A percentile compares a stretch with the other conserved stretches of the same genome.
Conservation (phyloP, 768 basidiomycete species). For the Leccinellum luteum region DNA sequence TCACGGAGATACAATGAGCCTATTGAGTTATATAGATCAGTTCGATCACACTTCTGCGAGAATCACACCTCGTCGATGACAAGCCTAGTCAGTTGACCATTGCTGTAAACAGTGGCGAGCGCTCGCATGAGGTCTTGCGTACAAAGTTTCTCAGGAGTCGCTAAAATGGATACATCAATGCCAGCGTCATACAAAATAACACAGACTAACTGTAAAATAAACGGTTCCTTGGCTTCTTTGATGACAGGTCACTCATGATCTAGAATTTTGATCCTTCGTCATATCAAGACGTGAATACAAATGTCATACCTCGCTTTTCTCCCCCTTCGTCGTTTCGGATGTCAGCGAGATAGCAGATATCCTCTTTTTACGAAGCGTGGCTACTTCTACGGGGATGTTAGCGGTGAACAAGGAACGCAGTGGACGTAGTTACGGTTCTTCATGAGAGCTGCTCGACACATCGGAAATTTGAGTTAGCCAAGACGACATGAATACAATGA, state of each 20-base stretch:
- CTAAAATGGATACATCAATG: constrained; percentile 34
- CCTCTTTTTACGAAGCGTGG: constrained; percentile 50
- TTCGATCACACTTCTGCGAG: constrained; percentile 1
- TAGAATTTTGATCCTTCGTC: constrained; percentile 25
- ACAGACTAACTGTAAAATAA: constrained; percentile 67
- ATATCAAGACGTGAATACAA: not conserved
- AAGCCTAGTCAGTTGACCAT: constrained; percentile 62
- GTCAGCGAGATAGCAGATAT: constrained; percentile 60
- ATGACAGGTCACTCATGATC: constrained; percentile 62
- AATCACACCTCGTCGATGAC: constrained; percentile 74
- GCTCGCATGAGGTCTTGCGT: constrained; percentile 50
- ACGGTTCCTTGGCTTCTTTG: constrained; percentile 54
- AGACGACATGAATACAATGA: not conserved
- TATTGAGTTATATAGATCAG: constrained; percentile 24
- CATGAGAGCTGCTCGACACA: constrained; percentile 63
- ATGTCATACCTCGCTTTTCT: constrained; percentile 54
- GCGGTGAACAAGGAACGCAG: not conserved
- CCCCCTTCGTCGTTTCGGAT: constrained; percentile 56
- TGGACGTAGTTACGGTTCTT: constrained; percentile 59
- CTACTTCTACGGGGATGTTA: constrained; percentile 51
- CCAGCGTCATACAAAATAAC: not conserved
- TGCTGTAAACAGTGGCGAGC: constrained; percentile 49
- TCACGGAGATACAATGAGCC: constrained; percentile 83
- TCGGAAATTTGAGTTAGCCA: not conserved
- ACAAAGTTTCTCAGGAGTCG: constrained; percentile 74